phyloP scores from a whole-genome alignment of 352 stramenopile species.

The Phytophthora fragariaefolia region DNA sequence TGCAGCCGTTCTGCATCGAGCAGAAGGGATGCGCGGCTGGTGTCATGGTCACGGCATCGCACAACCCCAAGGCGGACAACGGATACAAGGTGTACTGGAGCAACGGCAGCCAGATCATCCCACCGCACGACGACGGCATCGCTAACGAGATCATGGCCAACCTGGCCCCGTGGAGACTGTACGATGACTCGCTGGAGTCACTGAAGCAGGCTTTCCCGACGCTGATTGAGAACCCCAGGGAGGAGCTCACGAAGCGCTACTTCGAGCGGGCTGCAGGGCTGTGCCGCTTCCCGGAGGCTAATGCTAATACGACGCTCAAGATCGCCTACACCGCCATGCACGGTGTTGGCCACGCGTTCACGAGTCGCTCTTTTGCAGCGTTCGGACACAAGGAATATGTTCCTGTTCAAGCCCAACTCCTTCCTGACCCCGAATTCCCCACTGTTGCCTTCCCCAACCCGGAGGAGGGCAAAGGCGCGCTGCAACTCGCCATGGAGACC shows the following conservation, averaged over 20 bases:
- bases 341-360: constrained; percentile 95
- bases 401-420: constrained; percentile 85
- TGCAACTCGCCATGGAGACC: constrained; percentile 93
- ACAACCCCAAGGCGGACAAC: constrained; percentile 99
- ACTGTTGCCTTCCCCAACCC: constrained; percentile 98
- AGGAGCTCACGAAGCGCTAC: constrained; percentile 77
- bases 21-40: constrained; percentile 83
- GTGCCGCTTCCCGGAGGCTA: constrained; percentile 75
- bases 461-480: constrained; percentile 97
- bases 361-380: constrained; percentile 88
- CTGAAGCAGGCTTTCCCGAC: constrained; percentile 40
- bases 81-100: constrained; percentile 98
- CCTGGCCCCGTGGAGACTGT: constrained; percentile 86
- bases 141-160: constrained; percentile 90
- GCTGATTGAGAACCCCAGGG: constrained; percentile 71
- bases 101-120: constrained; percentile 97
- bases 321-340: constrained; percentile 99
- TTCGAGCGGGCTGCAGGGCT: constrained; percentile 62
- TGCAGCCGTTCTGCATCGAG: constrained; percentile 77
- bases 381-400: constrained; percentile 92
- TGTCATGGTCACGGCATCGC: constrained; percentile 96
- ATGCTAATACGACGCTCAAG: constrained; percentile 64
- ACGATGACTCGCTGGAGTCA: constrained; percentile 56
- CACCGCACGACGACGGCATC: constrained; percentile 95
- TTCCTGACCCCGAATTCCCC: constrained; percentile 96